phyloP scores from a whole-genome alignment of 2,329 filamentous ascomycete species.

The Pyricularia pennisetigena region DNA sequence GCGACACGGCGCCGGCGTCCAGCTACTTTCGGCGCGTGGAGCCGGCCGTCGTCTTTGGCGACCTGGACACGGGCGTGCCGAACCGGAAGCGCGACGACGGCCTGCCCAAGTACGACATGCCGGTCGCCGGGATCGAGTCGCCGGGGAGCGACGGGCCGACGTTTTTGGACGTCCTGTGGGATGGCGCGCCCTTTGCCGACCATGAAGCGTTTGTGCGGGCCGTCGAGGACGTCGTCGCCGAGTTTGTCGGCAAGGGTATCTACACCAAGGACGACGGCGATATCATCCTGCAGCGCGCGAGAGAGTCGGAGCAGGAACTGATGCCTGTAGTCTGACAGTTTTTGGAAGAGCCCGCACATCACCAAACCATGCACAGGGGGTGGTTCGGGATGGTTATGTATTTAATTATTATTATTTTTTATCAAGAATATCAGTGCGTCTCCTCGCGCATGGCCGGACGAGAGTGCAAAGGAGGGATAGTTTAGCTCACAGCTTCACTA shows the following conservation, averaged over 20 bases:
- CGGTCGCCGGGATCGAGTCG: constrained; percentile 17
- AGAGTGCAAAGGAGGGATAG: too few relatives aligned
- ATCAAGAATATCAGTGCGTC: too few relatives aligned
- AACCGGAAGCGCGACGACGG: constrained; percentile 20
- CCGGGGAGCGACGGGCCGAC: constrained; percentile 21
- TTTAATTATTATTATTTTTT: too few relatives aligned
- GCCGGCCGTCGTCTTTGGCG: constrained; percentile 18
- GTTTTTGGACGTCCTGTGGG: constrained; percentile 21
- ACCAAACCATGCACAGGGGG: too few relatives aligned
- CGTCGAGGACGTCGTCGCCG: constrained; percentile 12
- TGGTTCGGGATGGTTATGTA: too few relatives aligned
- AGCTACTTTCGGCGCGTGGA: constrained; percentile 21
- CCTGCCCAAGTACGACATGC: constrained; percentile 19
- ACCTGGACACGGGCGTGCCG: constrained; percentile 15
- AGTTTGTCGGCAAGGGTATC: constrained; percentile 15
- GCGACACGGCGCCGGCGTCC: constrained; percentile 17
- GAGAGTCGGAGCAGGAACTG: constrained; percentile 16
- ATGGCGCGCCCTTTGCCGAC: constrained; percentile 17
- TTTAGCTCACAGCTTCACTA: too few relatives aligned
- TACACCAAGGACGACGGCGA: constrained; percentile 15
- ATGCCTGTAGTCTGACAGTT: neutral
- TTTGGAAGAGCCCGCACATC: too few relatives aligned
- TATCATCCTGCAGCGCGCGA: constrained; percentile 14
- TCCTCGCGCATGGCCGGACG: too few relatives aligned
- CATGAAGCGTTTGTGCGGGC: constrained; percentile 16